Evolutionary conservation across 2,329 filamentous ascomycete species (phyloP), one percentile per base, ranked within the genome.

Genomic region (Cladosporium sp.): DNA sequence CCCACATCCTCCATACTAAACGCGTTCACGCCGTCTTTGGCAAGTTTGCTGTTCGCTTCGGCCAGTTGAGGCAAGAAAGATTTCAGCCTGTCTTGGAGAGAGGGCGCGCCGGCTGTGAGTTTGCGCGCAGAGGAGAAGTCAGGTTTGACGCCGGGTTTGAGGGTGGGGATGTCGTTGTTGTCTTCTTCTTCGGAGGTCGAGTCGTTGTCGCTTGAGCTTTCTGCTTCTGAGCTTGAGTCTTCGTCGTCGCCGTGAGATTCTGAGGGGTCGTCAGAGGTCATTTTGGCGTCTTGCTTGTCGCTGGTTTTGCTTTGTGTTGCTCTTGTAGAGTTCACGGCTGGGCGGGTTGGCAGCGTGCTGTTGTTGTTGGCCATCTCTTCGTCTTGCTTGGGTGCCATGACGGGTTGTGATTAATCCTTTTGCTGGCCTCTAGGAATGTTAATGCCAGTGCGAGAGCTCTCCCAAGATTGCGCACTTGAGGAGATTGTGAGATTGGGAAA

Each of bases 41-140:
- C 61, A 17, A 73, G 61, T 45, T 66, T 55, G n/a, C 54, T 60
- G 47, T 73, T 73, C 11, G 71, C 70, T 20, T 66, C 64, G 15
- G 63, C 66, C 22, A 73, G 30, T 51, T 67, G 67, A 11, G 70
- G 71, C 37, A 73, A 59, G 37, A 73, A 69, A 5, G 68, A 60
- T 12, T 66, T 62, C 11, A 73, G 58, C 38, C 66, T 64, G 5
- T 63, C 60, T 25, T 64, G 61, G 9, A 72, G 60, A 11, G 50
- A 54, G 2, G 38, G 50, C 2, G 58, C 50, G 20, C 50, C 50
- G n/a, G 43, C 15, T 3, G 51, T 25, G 25, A 49, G 22, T 3
- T 15, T 12, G 25, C 47, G 50, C 19, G 37, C 42, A n/a, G 15
- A 19, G 14, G 30, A 39, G 37, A 59, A 55, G 15, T 49, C 36